Base-by-base conservation (phyloP, 176 grass and related monocot species). In the Cymbopogon citratus region DNA sequence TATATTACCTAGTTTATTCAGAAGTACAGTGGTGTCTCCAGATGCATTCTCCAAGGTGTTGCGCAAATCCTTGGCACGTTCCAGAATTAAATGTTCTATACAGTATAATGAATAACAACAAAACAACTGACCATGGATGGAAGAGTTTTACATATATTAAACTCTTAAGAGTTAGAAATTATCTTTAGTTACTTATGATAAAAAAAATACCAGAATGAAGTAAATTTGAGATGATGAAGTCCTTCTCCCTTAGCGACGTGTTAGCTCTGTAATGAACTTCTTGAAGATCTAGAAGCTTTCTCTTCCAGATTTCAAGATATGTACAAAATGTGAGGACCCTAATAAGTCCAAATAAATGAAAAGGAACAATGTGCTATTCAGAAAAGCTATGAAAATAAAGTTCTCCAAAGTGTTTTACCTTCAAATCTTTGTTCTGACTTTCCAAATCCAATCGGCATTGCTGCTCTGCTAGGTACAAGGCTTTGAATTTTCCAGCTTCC, bases 201-300 rank as follows among this genome's bases (percentile, higher is more conserved):
- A 52, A 52, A 79, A 52, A 21, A 88, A 67, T 91, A 97, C 94
- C 89, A 24, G 79, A 45, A 76, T 5, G 12, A 41, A 97, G 70
- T 89, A 97, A 86, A 51, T 83, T 88, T 84, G 94, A 92, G 41
- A 97, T 97, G 76, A 97, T 74, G 78, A 85, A 94, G 25, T 92
- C 91, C 76, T 91, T 97, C 89, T 94, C 89, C 80, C 91, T 92
- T 8, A 88, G 56, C 6, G 15, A 77, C 19, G 40, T 78, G 35
- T 74, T 76, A 7, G 73, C 85, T 79, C 71, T 90, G 48, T 49
- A 83, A 59, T 86, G 81, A 78, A 80, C 72, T 76, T 94, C 85
- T 86, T 94, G 74, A 73, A 94, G 84, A 82, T 97, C 87, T n/a
- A 79, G 66, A 62, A 82, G 76, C 46, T 78, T 84, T 64, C 31